Percentiles rank a stretch among this genome's conserved stretches.
phyloP scores from a whole-genome alignment of 768 basidiomycete genomes.

The Podaxis carcinomalis region DNA sequence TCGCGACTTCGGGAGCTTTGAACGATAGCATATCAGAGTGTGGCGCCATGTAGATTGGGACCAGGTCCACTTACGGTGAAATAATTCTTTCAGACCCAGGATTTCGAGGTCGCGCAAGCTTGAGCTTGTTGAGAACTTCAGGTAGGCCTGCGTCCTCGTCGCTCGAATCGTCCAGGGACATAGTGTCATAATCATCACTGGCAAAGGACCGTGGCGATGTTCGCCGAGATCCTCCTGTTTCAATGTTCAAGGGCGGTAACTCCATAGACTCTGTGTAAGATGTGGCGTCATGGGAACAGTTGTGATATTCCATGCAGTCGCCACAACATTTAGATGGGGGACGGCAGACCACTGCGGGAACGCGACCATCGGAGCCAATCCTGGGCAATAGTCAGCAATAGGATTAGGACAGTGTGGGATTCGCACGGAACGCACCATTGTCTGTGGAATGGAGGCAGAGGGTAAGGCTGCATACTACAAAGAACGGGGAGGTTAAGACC shows the following conservation, averaged over 20 bases:
- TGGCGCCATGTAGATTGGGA: background rate
- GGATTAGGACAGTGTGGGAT: background rate
- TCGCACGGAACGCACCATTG: background rate
- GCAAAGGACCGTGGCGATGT: background rate
- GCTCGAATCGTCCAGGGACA: background rate
- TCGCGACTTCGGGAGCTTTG: background rate
- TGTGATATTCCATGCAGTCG: background rate
- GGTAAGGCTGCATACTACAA: background rate
- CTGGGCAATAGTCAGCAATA: background rate
- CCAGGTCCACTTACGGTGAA: background rate
- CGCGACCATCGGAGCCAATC: background rate
- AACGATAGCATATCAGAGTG: background rate
- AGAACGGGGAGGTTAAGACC: background rate
- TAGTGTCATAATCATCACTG: background rate
- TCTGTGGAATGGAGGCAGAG: background rate
- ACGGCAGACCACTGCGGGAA: background rate
- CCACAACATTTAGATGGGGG: background rate
- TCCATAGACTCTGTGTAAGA: background rate
- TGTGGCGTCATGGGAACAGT: background rate
- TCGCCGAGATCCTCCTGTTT: background rate
- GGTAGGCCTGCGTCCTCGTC: slow-evolving; percentile 4
- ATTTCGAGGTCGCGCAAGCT: background rate
- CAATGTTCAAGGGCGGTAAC: slow-evolving; percentile 1
- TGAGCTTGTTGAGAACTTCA: slow-evolving; percentile 2
- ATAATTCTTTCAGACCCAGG: background rate